These are phyloP conservation scores for Phanerodontia chrysosporium DNA, from an alignment of 768 basidiomycete species.

Conservation along the genomic window DNA sequence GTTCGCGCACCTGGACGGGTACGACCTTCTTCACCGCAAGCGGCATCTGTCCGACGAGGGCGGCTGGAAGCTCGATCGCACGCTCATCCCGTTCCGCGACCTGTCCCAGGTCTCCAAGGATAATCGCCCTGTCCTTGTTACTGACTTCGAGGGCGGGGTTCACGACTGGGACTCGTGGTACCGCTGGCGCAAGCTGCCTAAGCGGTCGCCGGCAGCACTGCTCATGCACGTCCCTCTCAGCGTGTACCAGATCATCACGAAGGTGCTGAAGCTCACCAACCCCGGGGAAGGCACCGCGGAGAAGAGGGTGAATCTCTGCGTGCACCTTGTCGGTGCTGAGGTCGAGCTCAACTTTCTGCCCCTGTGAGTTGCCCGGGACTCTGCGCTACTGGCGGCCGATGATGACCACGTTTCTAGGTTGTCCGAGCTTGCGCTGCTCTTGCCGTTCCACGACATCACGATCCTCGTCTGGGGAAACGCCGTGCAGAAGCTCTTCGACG, in stretches of 20 bases:
- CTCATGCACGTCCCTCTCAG: conserved; percentile 41
- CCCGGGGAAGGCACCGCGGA: conserved; percentile 19
- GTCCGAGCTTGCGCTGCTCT: conserved; percentile 41
- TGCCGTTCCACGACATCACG: conserved; percentile 42
- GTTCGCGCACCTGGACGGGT: conserved; percentile 9
- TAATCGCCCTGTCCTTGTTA: conserved; percentile 1
- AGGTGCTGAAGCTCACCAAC: conserved; percentile 30
- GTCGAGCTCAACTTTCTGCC: conserved; percentile 38
- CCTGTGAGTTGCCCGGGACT: conserved; percentile 27
- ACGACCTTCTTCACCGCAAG: not conserved
- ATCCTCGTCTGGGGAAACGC: conserved; percentile 37
- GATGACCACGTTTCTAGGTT: conserved; percentile 28
- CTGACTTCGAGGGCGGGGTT: conserved; percentile 6
- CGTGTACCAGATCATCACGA: conserved; percentile 34
- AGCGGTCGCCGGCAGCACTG: conserved; percentile 39
- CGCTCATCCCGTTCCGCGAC: conserved; percentile 10
- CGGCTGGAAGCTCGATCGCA: conserved; percentile 5
- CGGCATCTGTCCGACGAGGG: conserved; percentile 5
- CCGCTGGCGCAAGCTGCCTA: conserved; percentile 40
- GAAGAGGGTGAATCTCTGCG: conserved; percentile 25
- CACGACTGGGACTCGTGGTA: conserved; percentile 42
- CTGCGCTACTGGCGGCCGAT: too few relatives aligned
- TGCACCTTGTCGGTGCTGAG: conserved; percentile 38
- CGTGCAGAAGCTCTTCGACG: conserved; percentile 28
- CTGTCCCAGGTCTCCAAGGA: not conserved